A percentile compares a stretch with the other conserved stretches of the same genome.
These are phyloP conservation scores for Boletus reticuloceps DNA, from an alignment of 768 basidiomycete genomes.

Conservation along the genomic window DNA sequence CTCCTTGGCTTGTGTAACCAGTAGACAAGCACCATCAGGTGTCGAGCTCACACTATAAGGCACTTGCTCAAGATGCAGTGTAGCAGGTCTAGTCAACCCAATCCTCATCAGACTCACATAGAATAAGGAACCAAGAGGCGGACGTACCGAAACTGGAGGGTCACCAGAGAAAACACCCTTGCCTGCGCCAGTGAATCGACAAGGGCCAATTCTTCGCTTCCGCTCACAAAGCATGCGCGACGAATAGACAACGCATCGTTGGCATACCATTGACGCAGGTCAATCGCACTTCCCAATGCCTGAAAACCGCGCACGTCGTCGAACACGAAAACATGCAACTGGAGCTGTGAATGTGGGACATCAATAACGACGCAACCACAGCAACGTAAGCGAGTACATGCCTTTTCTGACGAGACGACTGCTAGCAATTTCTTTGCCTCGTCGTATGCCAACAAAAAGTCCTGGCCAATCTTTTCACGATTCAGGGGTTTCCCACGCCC, in stretches of 20 bases:
- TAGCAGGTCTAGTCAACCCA: slow-evolving; percentile 39
- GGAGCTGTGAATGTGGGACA: slow-evolving; percentile 20
- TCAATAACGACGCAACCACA: accelerated
- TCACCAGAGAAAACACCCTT: slow-evolving; percentile 53
- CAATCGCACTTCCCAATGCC: slow-evolving; percentile 38
- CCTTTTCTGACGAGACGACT: slow-evolving; percentile 44
- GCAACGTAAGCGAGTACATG: slow-evolving; percentile 1
- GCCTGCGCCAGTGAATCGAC: slow-evolving; percentile 43
- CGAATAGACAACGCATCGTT: slow-evolving; percentile 24
- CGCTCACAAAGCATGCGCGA: slow-evolving; percentile 44
- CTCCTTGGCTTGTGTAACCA: slow-evolving; percentile 30
- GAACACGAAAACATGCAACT: slow-evolving; percentile 45
- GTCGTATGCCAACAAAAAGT: slow-evolving; percentile 49
- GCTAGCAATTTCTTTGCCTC: slow-evolving; percentile 49
- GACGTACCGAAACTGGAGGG: slow-evolving; percentile 34
- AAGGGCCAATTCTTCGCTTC: slow-evolving; percentile 51
- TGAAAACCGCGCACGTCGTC: slow-evolving; percentile 45
- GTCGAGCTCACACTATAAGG: slow-evolving; percentile 40
- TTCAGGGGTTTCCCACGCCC: slow-evolving; percentile 33
- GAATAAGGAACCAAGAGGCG: neutral
- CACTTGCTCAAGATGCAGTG: slow-evolving; percentile 35
- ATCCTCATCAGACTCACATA: neutral
- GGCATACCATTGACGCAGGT: slow-evolving; percentile 44
- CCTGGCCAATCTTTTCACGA: slow-evolving; percentile 45
- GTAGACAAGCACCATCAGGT: slow-evolving; percentile 54